Base-by-base conservation (phyloP, 108 stramenopile genomes). In the Stephanodiscus minutulus region DNA sequence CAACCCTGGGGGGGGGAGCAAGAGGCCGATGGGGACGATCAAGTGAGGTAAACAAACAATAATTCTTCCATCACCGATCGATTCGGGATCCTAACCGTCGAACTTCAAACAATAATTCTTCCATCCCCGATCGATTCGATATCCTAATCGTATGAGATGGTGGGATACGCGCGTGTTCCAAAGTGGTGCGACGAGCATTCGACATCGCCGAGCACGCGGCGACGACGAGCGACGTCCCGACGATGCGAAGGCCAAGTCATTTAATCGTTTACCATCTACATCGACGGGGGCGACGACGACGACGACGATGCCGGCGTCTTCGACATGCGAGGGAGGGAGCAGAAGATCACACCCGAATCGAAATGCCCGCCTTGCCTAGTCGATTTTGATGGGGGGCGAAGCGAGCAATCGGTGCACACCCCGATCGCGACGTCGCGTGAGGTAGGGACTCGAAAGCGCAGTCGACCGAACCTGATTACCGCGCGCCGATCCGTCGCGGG, bases 101-200 rank as follows among this genome's bases (percentile, higher is more conserved):
- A n/a, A n/a, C n/a, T n/a, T n/a, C n/a, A n/a, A n/a, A n/a, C n/a
- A n/a, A n/a, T n/a, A n/a, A n/a, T n/a, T n/a, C n/a, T n/a, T n/a
- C n/a, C n/a, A n/a, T n/a, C n/a, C n/a, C n/a, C n/a, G n/a, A n/a
- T n/a, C n/a, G n/a, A n/a, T n/a, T n/a, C n/a, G n/a, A n/a, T n/a
- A n/a, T n/a, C n/a, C n/a, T n/a, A n/a, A n/a, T n/a, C n/a, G 39
- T 66, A 71, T 37, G 52, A 78, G 33, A 66, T 78, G 11, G 70
- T 78, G 12, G 77, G 71, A 31, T 70, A 46, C 64, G 77, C 15
- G 43, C 59, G n/a, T n/a, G n/a, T n/a, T n/a, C n/a, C n/a, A n/a
- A n/a, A n/a, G n/a, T n/a, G n/a, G n/a, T n/a, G n/a, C n/a, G n/a
- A n/a, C n/a, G n/a, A n/a, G n/a, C n/a, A 28, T 61, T 78, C 46